A percentile compares a stretch with the other conserved stretches of the same genome.
Conservation (phyloP, 1,284 basidiomycete genomes). For the Moniliella sp. region DNA sequence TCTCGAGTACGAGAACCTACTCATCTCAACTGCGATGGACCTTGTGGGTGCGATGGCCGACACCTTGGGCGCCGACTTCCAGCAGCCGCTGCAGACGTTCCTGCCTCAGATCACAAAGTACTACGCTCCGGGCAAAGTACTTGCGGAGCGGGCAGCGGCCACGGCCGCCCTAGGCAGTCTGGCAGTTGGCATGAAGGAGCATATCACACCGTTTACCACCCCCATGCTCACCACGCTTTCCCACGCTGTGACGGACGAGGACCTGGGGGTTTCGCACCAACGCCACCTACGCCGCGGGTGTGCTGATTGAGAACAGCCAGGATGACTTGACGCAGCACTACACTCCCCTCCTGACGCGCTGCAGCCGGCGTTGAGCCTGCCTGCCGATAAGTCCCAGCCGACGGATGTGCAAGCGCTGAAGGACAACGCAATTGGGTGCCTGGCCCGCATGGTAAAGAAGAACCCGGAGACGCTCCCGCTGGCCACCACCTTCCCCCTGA, state of each 20-base stretch:
- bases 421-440: constrained; percentile 85
- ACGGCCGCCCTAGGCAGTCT: constrained; percentile 88
- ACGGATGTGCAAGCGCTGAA: constrained; percentile 57
- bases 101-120: constrained; percentile 75
- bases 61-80: constrained; percentile 64
- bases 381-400: constrained; percentile 41
- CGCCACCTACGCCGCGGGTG: constrained; percentile 77
- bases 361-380: constrained; percentile 64
- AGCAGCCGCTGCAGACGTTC: constrained; percentile 62
- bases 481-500: constrained; percentile 60
- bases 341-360: constrained; percentile 55
- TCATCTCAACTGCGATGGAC: constrained; percentile 76
- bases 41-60: constrained; percentile 74
- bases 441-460: constrained; percentile 66
- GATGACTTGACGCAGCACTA: constrained; percentile 67
- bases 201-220: constrained; percentile 60
- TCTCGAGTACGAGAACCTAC: constrained; percentile 86
- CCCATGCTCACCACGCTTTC: constrained; percentile 36
- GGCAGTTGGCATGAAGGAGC: constrained; percentile 68
- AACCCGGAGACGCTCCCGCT: constrained; percentile 64
- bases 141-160: constrained; percentile 74
- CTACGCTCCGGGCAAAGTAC: constrained; percentile 68
- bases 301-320: constrained; percentile 69
- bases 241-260: constrained; percentile 55
- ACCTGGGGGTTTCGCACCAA: constrained; percentile 84